A percentile compares a stretch with the other conserved stretches of the same genome.
These are phyloP conservation scores for Proliferodiscus dingleyae DNA, from an alignment of 2,329 filamentous ascomycete species.

Conservation along the genomic window DNA sequence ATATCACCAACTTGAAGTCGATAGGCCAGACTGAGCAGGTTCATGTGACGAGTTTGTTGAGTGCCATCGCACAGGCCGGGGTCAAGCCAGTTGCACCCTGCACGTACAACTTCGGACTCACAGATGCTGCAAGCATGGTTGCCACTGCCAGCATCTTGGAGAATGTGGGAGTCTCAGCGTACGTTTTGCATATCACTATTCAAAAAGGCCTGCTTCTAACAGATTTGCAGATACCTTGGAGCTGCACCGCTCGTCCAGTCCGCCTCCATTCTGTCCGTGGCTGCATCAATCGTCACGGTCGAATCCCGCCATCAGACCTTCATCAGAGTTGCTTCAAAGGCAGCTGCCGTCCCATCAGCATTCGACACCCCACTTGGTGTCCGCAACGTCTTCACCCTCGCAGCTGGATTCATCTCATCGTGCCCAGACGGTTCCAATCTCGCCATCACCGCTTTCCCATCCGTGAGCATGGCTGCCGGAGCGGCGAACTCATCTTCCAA, in stretches of 20 bases:
- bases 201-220: no score
- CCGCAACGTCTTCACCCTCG: slow-evolving; percentile 67
- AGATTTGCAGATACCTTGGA: slow-evolving; percentile 49
- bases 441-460: slow-evolving; percentile 58
- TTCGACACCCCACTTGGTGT: slow-evolving; percentile 68
- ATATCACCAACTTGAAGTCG: slow-evolving; percentile 55
- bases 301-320: slow-evolving; percentile 72
- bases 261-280: slow-evolving; percentile 56
- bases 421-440: slow-evolving; percentile 65
- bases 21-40: slow-evolving; percentile 59
- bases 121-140: slow-evolving; percentile 62
- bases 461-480: slow-evolving; percentile 46
- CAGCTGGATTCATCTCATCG: slow-evolving; percentile 65
- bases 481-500: slow-evolving; percentile 36
- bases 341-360: slow-evolving; percentile 58
- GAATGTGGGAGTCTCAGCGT: slow-evolving; percentile 68
- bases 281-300: slow-evolving; percentile 66
- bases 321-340: slow-evolving; percentile 56
- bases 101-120: slow-evolving; percentile 68
- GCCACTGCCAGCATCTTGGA: slow-evolving; percentile 66
- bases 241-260: slow-evolving; percentile 61
- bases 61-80: slow-evolving; percentile 56
- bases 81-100: slow-evolving; percentile 63
- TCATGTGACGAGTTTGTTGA: slow-evolving; percentile 56
- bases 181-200: slow-evolving; percentile 35